Conservation (phyloP, 2,329 filamentous ascomycete species). For the Exophiala dermatitidis region DNA sequence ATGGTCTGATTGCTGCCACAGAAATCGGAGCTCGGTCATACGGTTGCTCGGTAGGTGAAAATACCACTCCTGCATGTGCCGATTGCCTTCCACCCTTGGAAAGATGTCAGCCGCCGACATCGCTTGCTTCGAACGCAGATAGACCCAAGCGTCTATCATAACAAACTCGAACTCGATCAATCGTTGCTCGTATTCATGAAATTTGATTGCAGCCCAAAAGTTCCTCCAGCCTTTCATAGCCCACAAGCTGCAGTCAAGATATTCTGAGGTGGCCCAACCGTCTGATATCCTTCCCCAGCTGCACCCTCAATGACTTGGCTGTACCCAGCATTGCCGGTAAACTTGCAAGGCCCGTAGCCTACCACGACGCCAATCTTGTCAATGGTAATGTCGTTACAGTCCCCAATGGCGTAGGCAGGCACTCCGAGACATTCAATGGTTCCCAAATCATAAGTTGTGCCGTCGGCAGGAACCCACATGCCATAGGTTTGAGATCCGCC, state of each 20-base stretch:
- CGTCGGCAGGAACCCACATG: constrained; percentile 23
- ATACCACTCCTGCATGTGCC: too few relatives aligned
- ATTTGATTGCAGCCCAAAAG: not conserved
- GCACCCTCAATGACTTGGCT: constrained; percentile 14
- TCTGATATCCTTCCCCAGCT: constrained; percentile 20
- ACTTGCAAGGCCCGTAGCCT: constrained; percentile 33
- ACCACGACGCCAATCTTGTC: constrained; percentile 25
- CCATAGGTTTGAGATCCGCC: constrained; percentile 25
- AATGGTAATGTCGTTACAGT: constrained; percentile 24
- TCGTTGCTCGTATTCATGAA: not conserved
- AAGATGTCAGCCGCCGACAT: too few relatives aligned
- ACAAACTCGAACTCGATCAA: not conserved
- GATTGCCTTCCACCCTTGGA: too few relatives aligned
- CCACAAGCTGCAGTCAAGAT: constrained; percentile 21
- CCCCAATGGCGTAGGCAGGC: constrained; percentile 22
- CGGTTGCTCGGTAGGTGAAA: too few relatives aligned
- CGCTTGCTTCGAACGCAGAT: too few relatives aligned
- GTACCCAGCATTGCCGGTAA: constrained; percentile 28
- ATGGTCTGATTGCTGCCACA: too few relatives aligned
- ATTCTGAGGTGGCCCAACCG: constrained; percentile 26
- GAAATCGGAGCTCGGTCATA: too few relatives aligned
- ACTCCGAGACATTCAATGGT: constrained; percentile 25
- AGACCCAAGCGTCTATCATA: too few relatives aligned
- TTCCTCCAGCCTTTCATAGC: not conserved
- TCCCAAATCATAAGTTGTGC: constrained; percentile 18